Conservation (phyloP, 2,329 filamentous ascomycete genomes). For the Diaporthe aspalathi region DNA sequence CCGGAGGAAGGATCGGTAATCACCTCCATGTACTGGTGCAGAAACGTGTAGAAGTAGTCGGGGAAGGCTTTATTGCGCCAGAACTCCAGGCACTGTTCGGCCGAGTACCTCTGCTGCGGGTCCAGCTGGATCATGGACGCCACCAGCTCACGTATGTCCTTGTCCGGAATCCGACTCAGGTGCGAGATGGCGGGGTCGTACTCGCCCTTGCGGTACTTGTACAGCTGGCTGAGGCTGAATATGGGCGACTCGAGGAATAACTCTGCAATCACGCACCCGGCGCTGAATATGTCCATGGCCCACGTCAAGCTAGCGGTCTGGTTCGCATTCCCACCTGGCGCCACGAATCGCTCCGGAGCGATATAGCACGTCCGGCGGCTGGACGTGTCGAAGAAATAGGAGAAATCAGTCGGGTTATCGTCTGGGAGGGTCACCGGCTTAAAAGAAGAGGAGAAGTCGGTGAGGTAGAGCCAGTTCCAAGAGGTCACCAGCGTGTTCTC, state of each 20-base stretch:
- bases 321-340: slow-evolving; percentile 73
- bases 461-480: slow-evolving; percentile 98
- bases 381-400: slow-evolving; percentile 96
- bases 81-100: slow-evolving; percentile 92
- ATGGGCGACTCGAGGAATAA: slow-evolving; percentile 94
- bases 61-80: slow-evolving; percentile 95
- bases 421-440: slow-evolving; percentile 95
- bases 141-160: slow-evolving; percentile 87
- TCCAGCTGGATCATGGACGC: slow-evolving; percentile 96
- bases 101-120: slow-evolving; percentile 90
- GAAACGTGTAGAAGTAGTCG: slow-evolving; percentile 95
- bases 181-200: slow-evolving; percentile 88
- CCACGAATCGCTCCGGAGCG: slow-evolving; percentile 90
- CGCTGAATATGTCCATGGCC: slow-evolving; percentile 99
- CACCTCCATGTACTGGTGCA: slow-evolving; percentile 97
- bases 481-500: slow-evolving; percentile 97
- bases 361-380: slow-evolving; percentile 93
- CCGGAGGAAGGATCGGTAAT: slow-evolving; percentile 92
- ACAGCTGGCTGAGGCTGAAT: slow-evolving; percentile 97
- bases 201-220: slow-evolving; percentile 91
- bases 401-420: slow-evolving; percentile 97
- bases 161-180: slow-evolving; percentile 87
- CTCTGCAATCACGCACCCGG: slow-evolving; percentile 95
- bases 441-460: slow-evolving; percentile 96
- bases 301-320: slow-evolving; percentile 74